phyloP scores from a whole-genome alignment of 2,329 filamentous ascomycete species.

The Colletotrichum chlorophyti region DNA sequence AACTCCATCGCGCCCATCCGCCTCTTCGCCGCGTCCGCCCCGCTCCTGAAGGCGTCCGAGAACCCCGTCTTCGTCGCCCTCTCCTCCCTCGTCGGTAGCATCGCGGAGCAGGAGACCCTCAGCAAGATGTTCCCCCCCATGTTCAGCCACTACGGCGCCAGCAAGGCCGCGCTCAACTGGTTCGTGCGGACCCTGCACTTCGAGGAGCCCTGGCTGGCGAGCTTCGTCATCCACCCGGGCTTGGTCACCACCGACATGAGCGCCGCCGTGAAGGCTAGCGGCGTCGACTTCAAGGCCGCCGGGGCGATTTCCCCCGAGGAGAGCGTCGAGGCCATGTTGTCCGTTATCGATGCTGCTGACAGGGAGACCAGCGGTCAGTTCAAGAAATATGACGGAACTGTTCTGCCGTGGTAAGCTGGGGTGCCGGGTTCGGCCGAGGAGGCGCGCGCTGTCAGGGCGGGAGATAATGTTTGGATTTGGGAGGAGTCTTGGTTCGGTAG shows the following conservation, averaged over 20 bases:
- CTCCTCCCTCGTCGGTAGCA: slow-evolving; percentile 33
- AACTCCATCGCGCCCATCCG: slow-evolving; percentile 38
- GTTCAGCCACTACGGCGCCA: slow-evolving; percentile 30
- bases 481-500: too few relatives aligned
- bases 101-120: slow-evolving; percentile 1
- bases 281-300: neutral
- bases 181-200: slow-evolving; percentile 30
- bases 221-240: slow-evolving; percentile 29
- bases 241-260: slow-evolving; percentile 24
- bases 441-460: too few relatives aligned
- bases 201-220: slow-evolving; percentile 35
- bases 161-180: slow-evolving; percentile 32
- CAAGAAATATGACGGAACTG: slow-evolving; percentile 22
- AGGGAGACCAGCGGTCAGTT: slow-evolving; percentile 22
- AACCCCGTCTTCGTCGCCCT: slow-evolving; percentile 36
- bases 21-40: slow-evolving; percentile 33
- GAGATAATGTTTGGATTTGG: too few relatives aligned
- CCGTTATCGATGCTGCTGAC: slow-evolving; percentile 1
- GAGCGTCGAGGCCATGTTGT: slow-evolving; percentile 14
- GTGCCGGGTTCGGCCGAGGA: too few relatives aligned
- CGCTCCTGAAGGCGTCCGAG: slow-evolving; percentile 33
- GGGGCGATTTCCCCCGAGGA: slow-evolving; percentile 31
- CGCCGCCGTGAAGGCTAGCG: neutral
- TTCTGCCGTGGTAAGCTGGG: slow-evolving; percentile 19
- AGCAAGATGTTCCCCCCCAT: neutral